Evolutionary conservation across 176 grass and related monocot genomes (phyloP).

Genomic region (Carex littledalei): DNA sequence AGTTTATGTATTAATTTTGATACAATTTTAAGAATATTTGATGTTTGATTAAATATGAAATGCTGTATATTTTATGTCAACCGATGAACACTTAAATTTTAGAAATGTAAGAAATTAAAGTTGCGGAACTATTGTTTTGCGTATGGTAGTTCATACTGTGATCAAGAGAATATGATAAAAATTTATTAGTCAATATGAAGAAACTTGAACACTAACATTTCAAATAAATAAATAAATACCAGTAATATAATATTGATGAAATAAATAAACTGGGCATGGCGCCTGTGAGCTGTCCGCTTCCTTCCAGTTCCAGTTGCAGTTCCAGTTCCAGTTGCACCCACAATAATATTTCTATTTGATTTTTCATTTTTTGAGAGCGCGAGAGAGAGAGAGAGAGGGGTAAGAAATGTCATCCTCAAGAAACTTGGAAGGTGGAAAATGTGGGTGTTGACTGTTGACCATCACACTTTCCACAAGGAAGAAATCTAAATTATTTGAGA

Average conservation of each 20-base stretch:
- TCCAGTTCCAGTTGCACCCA: not conserved
- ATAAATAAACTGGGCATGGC: too few relatives aligned
- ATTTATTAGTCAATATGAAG: not conserved
- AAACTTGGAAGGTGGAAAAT: slow-evolving; percentile 2
- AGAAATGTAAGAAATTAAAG: too few relatives aligned
- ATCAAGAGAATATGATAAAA: not conserved
- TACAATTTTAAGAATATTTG: too few relatives aligned
- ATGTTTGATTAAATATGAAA: too few relatives aligned
- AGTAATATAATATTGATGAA: not conserved
- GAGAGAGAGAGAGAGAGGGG: not conserved
- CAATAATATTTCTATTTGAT: not conserved
- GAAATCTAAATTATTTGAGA: too few relatives aligned
- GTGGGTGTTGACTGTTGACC: not conserved
- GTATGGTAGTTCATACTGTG: not conserved
- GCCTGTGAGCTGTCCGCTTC: not conserved
- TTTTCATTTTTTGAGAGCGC: slow-evolving; percentile 3
- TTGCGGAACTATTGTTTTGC: too few relatives aligned
- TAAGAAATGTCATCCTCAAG: not conserved
- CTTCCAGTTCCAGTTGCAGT: too few relatives aligned
- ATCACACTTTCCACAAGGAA: not conserved
- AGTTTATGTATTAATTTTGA: too few relatives aligned
- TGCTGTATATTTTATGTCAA: too few relatives aligned
- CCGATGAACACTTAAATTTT: too few relatives aligned
- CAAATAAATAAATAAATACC: not conserved
- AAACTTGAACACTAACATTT: not conserved